Base-by-base conservation (phyloP, 345 rosid genomes). In the Citrus maxima region DNA sequence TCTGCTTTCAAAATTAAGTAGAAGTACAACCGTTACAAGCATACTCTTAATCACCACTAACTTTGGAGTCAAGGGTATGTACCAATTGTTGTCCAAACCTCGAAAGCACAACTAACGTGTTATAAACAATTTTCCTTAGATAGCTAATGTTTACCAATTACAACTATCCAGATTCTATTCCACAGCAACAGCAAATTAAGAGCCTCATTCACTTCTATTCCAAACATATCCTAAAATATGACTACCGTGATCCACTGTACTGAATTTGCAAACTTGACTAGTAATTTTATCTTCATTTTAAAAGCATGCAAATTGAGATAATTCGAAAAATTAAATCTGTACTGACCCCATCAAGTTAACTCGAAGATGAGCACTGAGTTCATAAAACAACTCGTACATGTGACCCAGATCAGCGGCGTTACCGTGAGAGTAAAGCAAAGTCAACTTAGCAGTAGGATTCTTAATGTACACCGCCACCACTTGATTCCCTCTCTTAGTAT, bases 321-420 rank as follows among this genome's bases (percentile, higher is more conserved):
- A 22, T 12, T 9, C 9, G 37, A 70, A 16, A 49, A 46, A 4
- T 28, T 32, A 70, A 22, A 5, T 54, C 10, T 32, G 10, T 13
- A 86, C 87, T 72, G 64, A 93, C 99, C 97, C 98, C 92, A 95
- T 85, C 77, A 95, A 85, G 88, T 93, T 93, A 81, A 95, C 98
- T 40, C 90, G 84, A 46, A 95, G 92, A 85, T 91, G 97, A 67
- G 87, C 72, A 55, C 95, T 92, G 77, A 95, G 93, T 65, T 93
- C 95, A 35, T 75, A 62, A 77, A 92, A 93, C 80, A 95, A 85
- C 81, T 93, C 96, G 74, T 83, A 88, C 93, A 93, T 91, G 86
- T 95, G 97, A 4, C 97, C 97, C 73, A 95, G 91, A 92, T 95
- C 99, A 54, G 98, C 98, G 9, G 98, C 98, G 84, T 95, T 95